Conservation (phyloP, 768 basidiomycete genomes). For the Mycena chlorophos region DNA sequence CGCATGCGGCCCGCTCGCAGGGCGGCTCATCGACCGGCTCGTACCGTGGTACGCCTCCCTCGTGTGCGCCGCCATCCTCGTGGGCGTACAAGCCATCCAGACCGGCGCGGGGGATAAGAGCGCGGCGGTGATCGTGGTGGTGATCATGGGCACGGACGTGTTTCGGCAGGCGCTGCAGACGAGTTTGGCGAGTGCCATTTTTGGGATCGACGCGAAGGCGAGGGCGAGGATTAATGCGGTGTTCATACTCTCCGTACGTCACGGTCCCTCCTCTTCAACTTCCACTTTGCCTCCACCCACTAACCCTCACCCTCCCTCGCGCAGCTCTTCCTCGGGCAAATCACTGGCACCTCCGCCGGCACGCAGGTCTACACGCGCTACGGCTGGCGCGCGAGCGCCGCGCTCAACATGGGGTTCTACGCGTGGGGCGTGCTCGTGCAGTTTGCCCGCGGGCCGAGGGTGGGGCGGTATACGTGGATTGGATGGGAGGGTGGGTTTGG, state of each 20-base stretch:
- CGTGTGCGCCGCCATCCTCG: slow-evolving; percentile 46
- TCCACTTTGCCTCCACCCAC: not conserved
- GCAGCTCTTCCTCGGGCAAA: slow-evolving; percentile 75
- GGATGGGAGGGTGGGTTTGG: slow-evolving; percentile 62
- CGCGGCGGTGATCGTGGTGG: slow-evolving; percentile 69
- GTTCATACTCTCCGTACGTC: slow-evolving; percentile 62
- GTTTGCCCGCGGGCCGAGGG: slow-evolving; percentile 69
- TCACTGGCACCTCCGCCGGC: slow-evolving; percentile 77
- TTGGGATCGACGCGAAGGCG: slow-evolving; percentile 52
- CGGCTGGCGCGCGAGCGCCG: slow-evolving; percentile 72
- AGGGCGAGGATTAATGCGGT: slow-evolving; percentile 77
- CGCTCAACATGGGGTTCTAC: slow-evolving; percentile 58
- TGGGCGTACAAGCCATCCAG: slow-evolving; percentile 62
- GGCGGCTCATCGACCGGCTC: slow-evolving; percentile 65
- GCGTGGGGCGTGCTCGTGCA: slow-evolving; percentile 58
- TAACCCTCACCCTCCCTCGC: not conserved
- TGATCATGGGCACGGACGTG: slow-evolving; percentile 70
- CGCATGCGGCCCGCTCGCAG: slow-evolving; percentile 65
- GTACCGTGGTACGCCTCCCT: slow-evolving; percentile 80
- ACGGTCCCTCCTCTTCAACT: no score
- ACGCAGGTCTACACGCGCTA: slow-evolving; percentile 65
- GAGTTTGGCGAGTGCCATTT: slow-evolving; percentile 59
- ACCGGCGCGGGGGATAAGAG: slow-evolving; percentile 68
- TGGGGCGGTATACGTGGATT: slow-evolving; percentile 56
- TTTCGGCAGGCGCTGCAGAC: slow-evolving; percentile 77